These are phyloP conservation scores for Bipolaris bicolor DNA, from an alignment of 2,329 filamentous ascomycete genomes.

Conservation along the genomic window DNA sequence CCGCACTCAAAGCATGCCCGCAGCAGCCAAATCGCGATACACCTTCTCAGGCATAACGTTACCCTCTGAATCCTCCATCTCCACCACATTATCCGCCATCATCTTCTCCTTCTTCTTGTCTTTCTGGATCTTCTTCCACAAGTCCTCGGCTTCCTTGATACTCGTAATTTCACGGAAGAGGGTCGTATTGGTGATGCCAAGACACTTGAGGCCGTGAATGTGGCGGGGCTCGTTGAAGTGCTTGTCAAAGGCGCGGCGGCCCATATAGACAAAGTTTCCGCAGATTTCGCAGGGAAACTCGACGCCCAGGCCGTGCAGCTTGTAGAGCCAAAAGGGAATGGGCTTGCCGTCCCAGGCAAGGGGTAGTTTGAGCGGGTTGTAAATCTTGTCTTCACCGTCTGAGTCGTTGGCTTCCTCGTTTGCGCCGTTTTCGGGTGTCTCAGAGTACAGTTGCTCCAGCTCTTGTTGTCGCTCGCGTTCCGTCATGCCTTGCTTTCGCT, in stretches of 20 bases:
- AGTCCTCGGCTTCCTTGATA: conserved; percentile 83
- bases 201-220: conserved; percentile 89
- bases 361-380: conserved; percentile 95
- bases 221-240: conserved; percentile 96
- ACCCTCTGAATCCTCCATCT: conserved; percentile 97
- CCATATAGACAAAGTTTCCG: conserved; percentile 99
- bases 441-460: conserved; percentile 80
- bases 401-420: conserved; percentile 71
- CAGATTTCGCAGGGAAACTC: conserved; percentile 97
- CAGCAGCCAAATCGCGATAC: conserved; percentile 92
- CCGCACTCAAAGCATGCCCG: conserved; percentile 66
- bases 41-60: conserved; percentile 99
- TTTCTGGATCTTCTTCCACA: conserved; percentile 92
- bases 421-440: conserved; percentile 60
- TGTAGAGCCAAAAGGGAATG: conserved; percentile 98
- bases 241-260: conserved; percentile 93
- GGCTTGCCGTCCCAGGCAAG: conserved; percentile 98
- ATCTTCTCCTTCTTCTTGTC: conserved; percentile 80
- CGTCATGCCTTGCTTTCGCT: conserved; percentile 96
- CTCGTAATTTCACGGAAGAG: conserved; percentile 92
- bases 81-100: conserved; percentile 82
- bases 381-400: conserved; percentile 79
- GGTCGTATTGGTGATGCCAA: conserved; percentile 89
- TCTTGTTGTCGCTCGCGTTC: conserved; percentile 94
- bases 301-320: conserved; percentile 90